A percentile compares a stretch with the other conserved stretches of the same genome.
phyloP scores from a whole-genome alignment of 495 filamentous ascomycete species.

The Trichocladium antarcticum region DNA sequence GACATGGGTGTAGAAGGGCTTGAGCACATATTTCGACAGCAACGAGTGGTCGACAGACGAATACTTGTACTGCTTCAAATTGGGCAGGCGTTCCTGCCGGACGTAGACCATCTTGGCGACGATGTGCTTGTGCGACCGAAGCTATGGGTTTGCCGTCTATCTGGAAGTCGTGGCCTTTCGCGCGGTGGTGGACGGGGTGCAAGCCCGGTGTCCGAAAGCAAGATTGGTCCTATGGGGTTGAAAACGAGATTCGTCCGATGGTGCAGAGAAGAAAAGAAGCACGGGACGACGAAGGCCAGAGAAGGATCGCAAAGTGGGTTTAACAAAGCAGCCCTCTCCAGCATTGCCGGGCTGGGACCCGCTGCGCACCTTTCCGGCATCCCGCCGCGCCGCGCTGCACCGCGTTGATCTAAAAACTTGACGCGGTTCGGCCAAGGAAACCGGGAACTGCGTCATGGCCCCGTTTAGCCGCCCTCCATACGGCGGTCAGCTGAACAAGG shows the following conservation, averaged over 20 bases:
- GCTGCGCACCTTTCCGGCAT: neutral
- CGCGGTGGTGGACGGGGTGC: too few species aligned
- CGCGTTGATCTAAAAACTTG: too few species aligned
- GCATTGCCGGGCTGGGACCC: neutral
- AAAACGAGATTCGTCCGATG: neutral
- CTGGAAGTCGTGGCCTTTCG: too few species aligned
- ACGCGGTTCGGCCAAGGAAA: too few species aligned
- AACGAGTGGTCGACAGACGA: conserved; percentile 80
- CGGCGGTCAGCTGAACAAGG: neutral
- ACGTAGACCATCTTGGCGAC: conserved; percentile 62
- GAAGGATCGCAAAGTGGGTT: neutral
- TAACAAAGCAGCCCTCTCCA: neutral
- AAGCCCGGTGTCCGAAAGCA: too few species aligned
- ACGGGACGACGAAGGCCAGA: neutral
- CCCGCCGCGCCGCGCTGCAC: too few species aligned
- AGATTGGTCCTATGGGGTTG: neutral
- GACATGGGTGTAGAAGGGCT: conserved; percentile 92
- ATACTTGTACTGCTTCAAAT: conserved; percentile 86
- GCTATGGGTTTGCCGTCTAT: too few species aligned
- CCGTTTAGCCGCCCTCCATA: neutral
- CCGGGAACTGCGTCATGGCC: neutral
- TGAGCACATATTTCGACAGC: conserved; percentile 79
- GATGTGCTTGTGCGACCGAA: too few species aligned
- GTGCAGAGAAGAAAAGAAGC: neutral
- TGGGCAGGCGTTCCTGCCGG: conserved; percentile 77